Evolutionary conservation across 1,284 basidiomycete species (phyloP).

Genomic region (Spongispora temasekensis): DNA sequence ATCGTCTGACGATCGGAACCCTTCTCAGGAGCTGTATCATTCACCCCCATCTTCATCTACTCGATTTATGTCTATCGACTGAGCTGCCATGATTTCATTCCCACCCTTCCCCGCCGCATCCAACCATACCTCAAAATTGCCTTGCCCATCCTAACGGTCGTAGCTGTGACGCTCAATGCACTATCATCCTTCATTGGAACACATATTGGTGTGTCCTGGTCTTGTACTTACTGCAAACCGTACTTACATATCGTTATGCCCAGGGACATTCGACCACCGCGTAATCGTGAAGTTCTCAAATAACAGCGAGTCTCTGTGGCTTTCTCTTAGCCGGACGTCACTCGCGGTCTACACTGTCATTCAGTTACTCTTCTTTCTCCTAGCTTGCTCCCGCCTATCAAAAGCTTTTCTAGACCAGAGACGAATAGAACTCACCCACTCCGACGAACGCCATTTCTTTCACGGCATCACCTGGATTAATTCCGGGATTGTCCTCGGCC

Average conservation of each 20-base stretch:
- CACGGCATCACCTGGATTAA: conserved; percentile 66
- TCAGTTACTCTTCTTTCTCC: conserved; percentile 56
- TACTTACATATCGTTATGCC: conserved; percentile 12
- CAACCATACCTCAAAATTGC: conserved; percentile 46
- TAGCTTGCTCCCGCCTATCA: conserved; percentile 59
- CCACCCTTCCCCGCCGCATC: conserved; percentile 51
- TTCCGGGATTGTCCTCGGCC: conserved; percentile 58
- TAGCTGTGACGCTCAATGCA: conserved; percentile 55
- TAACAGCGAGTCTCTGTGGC: conserved; percentile 44
- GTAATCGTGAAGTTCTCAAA: conserved; percentile 47
- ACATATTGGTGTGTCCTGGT: conserved; percentile 48
- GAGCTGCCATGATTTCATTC: conserved; percentile 48
- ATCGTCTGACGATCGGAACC: not conserved
- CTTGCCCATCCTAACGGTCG: conserved; percentile 51
- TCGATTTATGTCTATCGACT: conserved; percentile 56
- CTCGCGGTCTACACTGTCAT: conserved; percentile 58
- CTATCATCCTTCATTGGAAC: conserved; percentile 66
- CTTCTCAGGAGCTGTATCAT: conserved; percentile 47
- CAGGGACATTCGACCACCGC: conserved; percentile 12
- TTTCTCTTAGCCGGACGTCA: conserved; percentile 58
- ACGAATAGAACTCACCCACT: conserved; percentile 46
- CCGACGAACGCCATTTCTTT: conserved; percentile 52
- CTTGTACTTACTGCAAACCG: not conserved
- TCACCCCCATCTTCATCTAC: conserved; percentile 58
- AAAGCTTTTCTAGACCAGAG: conserved; percentile 51